phyloP scores from a whole-genome alignment of 768 basidiomycete species.

The Candolleomyces aberdarensis region DNA sequence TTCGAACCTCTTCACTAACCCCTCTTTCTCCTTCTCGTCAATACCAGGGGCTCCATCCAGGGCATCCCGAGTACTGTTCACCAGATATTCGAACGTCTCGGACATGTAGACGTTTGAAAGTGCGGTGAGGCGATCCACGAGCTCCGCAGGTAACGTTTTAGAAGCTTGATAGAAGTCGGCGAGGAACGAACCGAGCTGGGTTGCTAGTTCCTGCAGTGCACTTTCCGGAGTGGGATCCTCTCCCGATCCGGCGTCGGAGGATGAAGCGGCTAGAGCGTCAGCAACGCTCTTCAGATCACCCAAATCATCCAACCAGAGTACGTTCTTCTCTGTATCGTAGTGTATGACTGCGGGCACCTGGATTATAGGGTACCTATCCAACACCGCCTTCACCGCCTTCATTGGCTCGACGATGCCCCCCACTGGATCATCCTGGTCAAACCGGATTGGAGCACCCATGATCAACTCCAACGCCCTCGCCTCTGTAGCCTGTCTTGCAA shows the following conservation, averaged over 20 bases:
- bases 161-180: conserved; percentile 14
- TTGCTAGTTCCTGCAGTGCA: conserved; percentile 5
- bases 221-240: no score
- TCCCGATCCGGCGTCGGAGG: no score
- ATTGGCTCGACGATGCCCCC: no score
- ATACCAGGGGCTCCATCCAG: conserved; percentile 6
- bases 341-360: conserved; percentile 15
- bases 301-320: conserved; percentile 24
- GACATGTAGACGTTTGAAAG: not conserved
- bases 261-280: conserved; percentile 6
- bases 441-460: not conserved
- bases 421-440: no score
- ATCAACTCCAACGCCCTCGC: conserved; percentile 18
- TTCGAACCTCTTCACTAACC: not conserved
- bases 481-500: conserved; percentile 20
- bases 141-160: conserved; percentile 8
- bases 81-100: conserved; percentile 9
- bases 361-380: conserved; percentile 4
- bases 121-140: conserved; percentile 2
- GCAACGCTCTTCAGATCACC: conserved; percentile 15
- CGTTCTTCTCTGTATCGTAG: conserved; percentile 17
- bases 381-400: conserved; percentile 5
- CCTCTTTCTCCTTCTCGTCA: conserved; percentile 11
- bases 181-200: conserved; percentile 14
- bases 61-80: conserved; percentile 8